Percentiles rank a stretch among this genome's conserved stretches.
These are phyloP conservation scores for Tetracentron sinense DNA, from an alignment of 164 flowering plant species.

Conservation along the genomic window DNA sequence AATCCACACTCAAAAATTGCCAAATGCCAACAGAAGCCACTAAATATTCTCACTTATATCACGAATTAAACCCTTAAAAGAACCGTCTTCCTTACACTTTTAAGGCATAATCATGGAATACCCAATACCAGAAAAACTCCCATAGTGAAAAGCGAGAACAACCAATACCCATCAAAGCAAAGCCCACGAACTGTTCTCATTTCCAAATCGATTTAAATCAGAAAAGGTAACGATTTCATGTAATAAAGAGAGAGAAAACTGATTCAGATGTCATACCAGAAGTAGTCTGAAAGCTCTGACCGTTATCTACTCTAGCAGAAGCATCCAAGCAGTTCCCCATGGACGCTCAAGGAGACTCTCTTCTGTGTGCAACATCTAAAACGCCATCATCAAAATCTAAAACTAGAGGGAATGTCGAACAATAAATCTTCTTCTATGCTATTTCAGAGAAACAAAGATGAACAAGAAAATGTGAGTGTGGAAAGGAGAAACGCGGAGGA, in stretches of 20 bases:
- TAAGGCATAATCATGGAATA: no score
- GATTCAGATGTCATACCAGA: neutral
- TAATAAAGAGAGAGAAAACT: neutral
- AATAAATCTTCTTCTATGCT: neutral
- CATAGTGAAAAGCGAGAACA: neutral
- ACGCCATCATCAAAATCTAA: neutral
- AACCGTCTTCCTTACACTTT: no score
- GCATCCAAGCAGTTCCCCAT: slow-evolving; percentile 13
- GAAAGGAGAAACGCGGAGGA: neutral
- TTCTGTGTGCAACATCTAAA: neutral
- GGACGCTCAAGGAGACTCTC: neutral
- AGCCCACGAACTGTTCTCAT: neutral
- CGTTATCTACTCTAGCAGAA: slow-evolving; percentile 2
- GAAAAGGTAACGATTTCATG: neutral
- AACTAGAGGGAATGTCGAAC: neutral
- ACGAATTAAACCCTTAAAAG: no score
- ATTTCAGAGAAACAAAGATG: neutral
- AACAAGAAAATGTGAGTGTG: neutral
- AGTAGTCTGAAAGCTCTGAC: neutral
- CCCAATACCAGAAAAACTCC: neutral
- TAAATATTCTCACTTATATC: no score
- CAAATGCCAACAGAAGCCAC: no score
- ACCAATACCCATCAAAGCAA: neutral
- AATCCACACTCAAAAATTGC: no score
- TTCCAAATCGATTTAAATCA: neutral